Evolutionary conservation across 805 yeast genomes (phyloP).

Genomic region (Candida glaebosa): DNA sequence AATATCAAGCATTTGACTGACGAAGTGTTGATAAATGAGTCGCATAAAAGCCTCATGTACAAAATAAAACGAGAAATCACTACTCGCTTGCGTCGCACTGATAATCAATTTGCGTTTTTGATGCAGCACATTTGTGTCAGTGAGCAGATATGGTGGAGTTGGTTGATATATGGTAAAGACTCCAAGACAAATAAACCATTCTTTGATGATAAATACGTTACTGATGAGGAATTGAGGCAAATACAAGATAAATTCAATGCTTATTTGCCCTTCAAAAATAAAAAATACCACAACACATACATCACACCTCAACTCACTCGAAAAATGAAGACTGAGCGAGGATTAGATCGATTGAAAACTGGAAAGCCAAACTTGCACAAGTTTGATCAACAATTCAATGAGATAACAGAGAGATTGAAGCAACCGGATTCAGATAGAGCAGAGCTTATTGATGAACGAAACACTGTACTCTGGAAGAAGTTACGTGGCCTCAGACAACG

Average conservation of each 20-base stretch:
- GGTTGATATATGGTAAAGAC: constrained; percentile 38
- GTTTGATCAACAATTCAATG: constrained; percentile 5
- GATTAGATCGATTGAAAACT: constrained; percentile 19
- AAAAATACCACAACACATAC: constrained; percentile 37
- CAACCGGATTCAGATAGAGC: constrained; percentile 7
- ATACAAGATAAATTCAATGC: constrained; percentile 15
- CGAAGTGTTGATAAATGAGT: constrained; percentile 15
- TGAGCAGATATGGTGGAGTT: constrained; percentile 39
- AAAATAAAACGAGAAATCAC: constrained; percentile 27
- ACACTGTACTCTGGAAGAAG: constrained; percentile 32
- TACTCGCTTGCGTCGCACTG: constrained; percentile 17
- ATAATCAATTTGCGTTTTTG: constrained; percentile 23
- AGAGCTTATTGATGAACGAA: constrained; percentile 21
- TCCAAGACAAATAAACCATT: constrained; percentile 26
- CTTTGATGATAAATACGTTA: constrained; percentile 19
- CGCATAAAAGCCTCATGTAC: constrained; percentile 10
- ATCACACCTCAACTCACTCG: constrained; percentile 42
- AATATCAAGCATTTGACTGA: constrained; percentile 36
- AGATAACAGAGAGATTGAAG: constrained; percentile 12
- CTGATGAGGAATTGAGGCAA: constrained; percentile 17
- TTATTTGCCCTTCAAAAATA: constrained; percentile 26
- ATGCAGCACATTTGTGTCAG: constrained; percentile 23
- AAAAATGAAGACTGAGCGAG: constrained; percentile 34
- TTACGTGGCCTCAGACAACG: constrained; percentile 18
- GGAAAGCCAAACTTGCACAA: constrained; percentile 6